Base-by-base conservation (phyloP, 176 grass and related monocot genomes). In the Musa schizocarpa region DNA sequence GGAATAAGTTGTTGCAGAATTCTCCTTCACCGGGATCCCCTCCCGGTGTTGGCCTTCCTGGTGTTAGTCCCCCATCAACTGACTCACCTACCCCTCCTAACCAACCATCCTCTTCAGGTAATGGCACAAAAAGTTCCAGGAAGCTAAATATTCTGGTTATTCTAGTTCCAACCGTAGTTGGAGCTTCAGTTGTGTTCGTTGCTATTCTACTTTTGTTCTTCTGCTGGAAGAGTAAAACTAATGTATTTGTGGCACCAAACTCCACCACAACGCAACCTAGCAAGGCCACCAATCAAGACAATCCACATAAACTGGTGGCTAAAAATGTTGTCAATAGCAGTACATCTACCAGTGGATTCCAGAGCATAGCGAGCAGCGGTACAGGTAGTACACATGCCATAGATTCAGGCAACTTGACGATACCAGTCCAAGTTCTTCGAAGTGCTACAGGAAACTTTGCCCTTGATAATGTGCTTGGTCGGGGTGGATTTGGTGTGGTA, bases 401-500 rank as follows among this genome's bases (percentile, higher is more conserved):
- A 1, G 90, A 93, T 20, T 78, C 84, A 0, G 86, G 82, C 0
- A 94, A 76, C 78, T 94, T 94, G 16, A 74, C 85, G 72, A 91
- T 98, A 6, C 79, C 95, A 0, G 82, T 99, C 17, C 90, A 92
- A 84, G 86, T 99, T 68, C 76, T 99, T 65, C 86, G 86, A 16
- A 76, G 71, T 1, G 86, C 81, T 65, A 99, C 95, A 34, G 80
- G 79, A 69, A 82, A 93, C 68, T 99, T 99, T 54, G n/a, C 90
- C 4, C 67, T 74, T 76, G 85, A 99, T 1, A 94, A 99, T 70
- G 85, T 94, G 74, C 82, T 94, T 58, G 95, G 95, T 54, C 84
- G 84, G 8, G 95, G 95, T 1, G 95, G 95, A 1, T 99, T 99
- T 22, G 95, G 95, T 2, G 89, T 89, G 0, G 95, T 99, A 9